Base-by-base conservation (phyloP, 768 basidiomycete genomes). In the Xerocomus potaroensis region DNA sequence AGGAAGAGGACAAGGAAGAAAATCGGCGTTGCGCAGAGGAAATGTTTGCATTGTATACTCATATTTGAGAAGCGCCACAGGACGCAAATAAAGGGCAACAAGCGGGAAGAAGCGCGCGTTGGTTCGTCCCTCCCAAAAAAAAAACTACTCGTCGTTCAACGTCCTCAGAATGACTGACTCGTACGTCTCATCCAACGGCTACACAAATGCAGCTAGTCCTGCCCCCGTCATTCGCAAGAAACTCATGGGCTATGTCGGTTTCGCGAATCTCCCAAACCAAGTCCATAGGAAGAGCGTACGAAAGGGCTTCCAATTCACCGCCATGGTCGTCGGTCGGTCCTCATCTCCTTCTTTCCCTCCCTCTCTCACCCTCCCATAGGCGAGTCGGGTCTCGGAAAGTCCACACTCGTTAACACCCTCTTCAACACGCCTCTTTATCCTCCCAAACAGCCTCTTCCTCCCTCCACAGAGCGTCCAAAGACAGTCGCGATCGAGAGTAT, bases 401-500 rank as follows among this genome's bases (percentile, higher is more conserved):
- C 96, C 4, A 99, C 96, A 10, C 81, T 98, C 64, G 87, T 99
- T 68, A 99, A 99, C 72, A 99, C 96, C 18, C 80, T 99, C 56
- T 99, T 99, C 82, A 91, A 96, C 68, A 97, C 96, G 31, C 80
- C 83, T 48, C 87, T 99, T 49, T 96, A 97, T 70, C 85, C 91
- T 29, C 81, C 85, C 52, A 94, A 94, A 70, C 81, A 87, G 57
- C 81, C 89, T 41, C 73, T 84, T 14, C 81, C 85, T 27, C 96
- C 94, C 30, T 82, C 91, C 37, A 79, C 83, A 23, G 96, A 98
- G 64, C 76, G 81, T 44, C 79, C 92, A 18, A 88, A 88, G 73
- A 98, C 96, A 1, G 96, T 98, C 57, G 83, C 92, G 47, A 97
- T 99, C 65, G 93, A 98, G 76, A 95, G 91, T 69, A 98, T 97